Conservation (phyloP, 2,329 filamentous ascomycete species). For the Cladosporium sp. region DNA sequence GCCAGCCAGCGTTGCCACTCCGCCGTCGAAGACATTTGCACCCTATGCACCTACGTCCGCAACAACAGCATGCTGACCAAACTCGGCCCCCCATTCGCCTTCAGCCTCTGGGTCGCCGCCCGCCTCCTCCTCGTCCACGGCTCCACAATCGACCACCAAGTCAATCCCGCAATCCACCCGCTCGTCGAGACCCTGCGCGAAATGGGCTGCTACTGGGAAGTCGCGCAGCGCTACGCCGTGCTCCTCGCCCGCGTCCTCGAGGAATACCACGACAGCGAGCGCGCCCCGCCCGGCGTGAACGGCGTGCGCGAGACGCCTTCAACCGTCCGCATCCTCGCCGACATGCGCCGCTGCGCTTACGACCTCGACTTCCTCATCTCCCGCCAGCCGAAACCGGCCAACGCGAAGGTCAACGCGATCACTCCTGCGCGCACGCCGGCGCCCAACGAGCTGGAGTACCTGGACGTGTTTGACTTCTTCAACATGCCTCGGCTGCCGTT, state of each 20-base stretch:
- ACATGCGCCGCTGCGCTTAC: conserved; percentile 86
- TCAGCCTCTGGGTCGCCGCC: conserved; percentile 86
- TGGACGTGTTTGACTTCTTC: conserved; percentile 93
- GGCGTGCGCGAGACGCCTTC: conserved; percentile 72
- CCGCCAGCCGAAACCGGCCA: conserved; percentile 54
- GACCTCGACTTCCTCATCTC: conserved; percentile 87
- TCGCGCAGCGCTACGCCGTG: conserved; percentile 73
- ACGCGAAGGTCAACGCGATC: conserved; percentile 15
- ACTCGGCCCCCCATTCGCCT: conserved; percentile 84
- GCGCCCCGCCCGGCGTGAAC: conserved; percentile 42
- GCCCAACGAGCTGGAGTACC: conserved; percentile 78
- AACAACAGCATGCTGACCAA: conserved; percentile 68
- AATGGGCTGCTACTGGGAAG: conserved; percentile 79
- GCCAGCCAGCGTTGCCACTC: conserved; percentile 76
- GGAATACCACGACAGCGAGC: conserved; percentile 74
- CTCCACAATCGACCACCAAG: conserved; percentile 77
- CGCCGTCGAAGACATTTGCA: conserved; percentile 76
- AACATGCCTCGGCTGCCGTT: conserved; percentile 71
- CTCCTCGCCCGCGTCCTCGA: conserved; percentile 78
- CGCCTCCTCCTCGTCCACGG: conserved; percentile 82
- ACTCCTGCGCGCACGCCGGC: conserved; percentile 48
- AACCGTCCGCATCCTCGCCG: conserved; percentile 77
- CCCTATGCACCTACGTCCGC: conserved; percentile 71
- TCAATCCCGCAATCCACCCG: conserved; percentile 71
- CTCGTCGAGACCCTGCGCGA: conserved; percentile 76